These are phyloP conservation scores for Rubia tinctorum DNA, from an alignment of 305 asterid genomes.

Conservation along the genomic window DNA sequence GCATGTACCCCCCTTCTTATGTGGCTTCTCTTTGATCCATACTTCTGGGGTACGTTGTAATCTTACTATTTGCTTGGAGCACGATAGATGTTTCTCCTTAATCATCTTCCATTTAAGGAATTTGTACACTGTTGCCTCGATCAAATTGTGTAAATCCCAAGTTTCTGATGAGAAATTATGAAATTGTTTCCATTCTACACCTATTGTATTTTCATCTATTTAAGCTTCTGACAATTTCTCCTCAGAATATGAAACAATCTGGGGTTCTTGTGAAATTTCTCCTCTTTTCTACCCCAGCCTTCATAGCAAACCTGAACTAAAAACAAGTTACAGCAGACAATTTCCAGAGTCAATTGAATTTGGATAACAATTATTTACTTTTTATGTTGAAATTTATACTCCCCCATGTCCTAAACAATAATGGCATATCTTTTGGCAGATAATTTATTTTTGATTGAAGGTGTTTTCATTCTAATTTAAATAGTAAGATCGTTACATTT, in stretches of 20 bases:
- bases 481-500: too few species aligned
- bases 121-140: neutral
- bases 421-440: too few species aligned
- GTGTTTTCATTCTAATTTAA: too few species aligned
- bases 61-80: neutral
- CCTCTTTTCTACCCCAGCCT: neutral
- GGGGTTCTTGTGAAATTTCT: neutral
- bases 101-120: neutral
- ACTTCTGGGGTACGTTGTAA: neutral
- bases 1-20: neutral
- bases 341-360: too few species aligned
- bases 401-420: too few species aligned
- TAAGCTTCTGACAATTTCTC: neutral
- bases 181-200: neutral
- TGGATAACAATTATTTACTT: too few species aligned
- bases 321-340: too few species aligned
- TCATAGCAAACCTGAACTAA: too few species aligned
- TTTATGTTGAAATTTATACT: too few species aligned
- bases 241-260: neutral
- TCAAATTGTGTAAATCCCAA: neutral
- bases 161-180: neutral
- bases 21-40: constrained; percentile 1
- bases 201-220: neutral
- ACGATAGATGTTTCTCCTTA: neutral
- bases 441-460: too few species aligned